Evolutionary conservation across 2,329 filamentous ascomycete genomes (phyloP), one percentile per base, ranked within the genome.

Genomic region (Fonsecaea multimorphosa): DNA sequence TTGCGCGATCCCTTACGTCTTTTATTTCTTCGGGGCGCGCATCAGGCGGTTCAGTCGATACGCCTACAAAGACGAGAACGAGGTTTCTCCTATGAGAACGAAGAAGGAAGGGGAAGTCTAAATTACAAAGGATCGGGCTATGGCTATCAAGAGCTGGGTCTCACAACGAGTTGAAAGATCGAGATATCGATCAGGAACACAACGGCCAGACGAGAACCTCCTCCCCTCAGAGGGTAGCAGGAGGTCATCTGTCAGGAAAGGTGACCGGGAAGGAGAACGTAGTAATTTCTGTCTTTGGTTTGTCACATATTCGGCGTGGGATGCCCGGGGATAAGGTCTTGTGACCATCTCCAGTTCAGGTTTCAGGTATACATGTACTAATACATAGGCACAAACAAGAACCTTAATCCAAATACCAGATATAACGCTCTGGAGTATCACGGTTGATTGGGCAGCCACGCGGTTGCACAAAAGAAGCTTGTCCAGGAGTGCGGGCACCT

Each of bases 1-100:
- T 80, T 96, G 92, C 76, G 86, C 83, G 0, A 96, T 96, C 70
- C 92, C 92, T 0, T 96, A 89, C 75, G 77, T 91, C 29, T 96
- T 97, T 79, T 96, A 90, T 82, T 87, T 82, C 73, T 92, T 86
- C 72, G 92, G 92, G 2, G 91, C 87, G 16, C 76, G 76, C 4
- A 96, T 96, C 70, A 83, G 92, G 4, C 81, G 80, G 62, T 81
- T 83, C 65, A 91, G 88, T 73, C 89, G 86, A 76, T 96, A 87
- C 74, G 92, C 92, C 0, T 96, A 91, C 70, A 77, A 77, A 24
- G 82, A 82, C 14, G 84, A 86, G 53, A 83, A 85, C 61, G 84
- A 68, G n/a, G 63, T 57, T 16, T 31, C 19, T 4, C 27, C 61
- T 12, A 31, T 56, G 29, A 53, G 32, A 7, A 22, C 51, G 12